Evolutionary conservation across 176 grass and related monocot genomes (phyloP), one percentile per base, ranked within the genome.

Genomic region (Raddia guianensis): DNA sequence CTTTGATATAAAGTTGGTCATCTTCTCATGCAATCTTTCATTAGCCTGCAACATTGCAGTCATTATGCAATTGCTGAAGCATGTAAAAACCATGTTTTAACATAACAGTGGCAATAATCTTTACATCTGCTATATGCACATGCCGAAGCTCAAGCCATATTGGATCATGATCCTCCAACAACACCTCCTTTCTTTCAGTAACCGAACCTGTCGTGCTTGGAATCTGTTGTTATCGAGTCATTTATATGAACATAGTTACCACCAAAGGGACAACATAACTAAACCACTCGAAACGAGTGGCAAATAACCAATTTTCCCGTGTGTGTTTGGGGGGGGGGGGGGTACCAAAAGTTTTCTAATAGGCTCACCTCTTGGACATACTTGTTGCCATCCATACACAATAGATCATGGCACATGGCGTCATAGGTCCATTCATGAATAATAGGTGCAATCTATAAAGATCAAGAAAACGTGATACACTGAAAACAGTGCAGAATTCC

Each of bases 361-460:
- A 54, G 63, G 37, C 77, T 77, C 82, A 94, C 95, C 95, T 95
- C 92, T 43, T 98, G 88, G 37, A 92, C 87, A 86, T 95, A 98
- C 74, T 98, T 98, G 53, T 89, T 98, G 63, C 95, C 95, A 75
- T 98, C 95, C 95, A 98, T 93, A 52, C 68, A 84, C 42, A 98
- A 71, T 34, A 98, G 82, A 84, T 98, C 95, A 84, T 93, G 95
- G 68, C 95, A 98, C 95, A 98, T 98, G 59, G 95, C 95, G 68
- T 95, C 95, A 61, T 98, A 98, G 12, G 95, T 98, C 95, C 95
- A 98, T 85, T 98, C 95, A 81, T 98, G 95, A 80, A 98, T 98
- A 53, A 98, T 86, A 66, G 95, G 95, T 4, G 95, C 92, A 82
- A 98, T 98, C 95, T 98, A 65, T 6, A 57, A 69, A 21, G 69